These are phyloP conservation scores for Schizophyllum amplum DNA, from an alignment of 1,284 basidiomycete genomes.

Conservation along the genomic window DNA sequence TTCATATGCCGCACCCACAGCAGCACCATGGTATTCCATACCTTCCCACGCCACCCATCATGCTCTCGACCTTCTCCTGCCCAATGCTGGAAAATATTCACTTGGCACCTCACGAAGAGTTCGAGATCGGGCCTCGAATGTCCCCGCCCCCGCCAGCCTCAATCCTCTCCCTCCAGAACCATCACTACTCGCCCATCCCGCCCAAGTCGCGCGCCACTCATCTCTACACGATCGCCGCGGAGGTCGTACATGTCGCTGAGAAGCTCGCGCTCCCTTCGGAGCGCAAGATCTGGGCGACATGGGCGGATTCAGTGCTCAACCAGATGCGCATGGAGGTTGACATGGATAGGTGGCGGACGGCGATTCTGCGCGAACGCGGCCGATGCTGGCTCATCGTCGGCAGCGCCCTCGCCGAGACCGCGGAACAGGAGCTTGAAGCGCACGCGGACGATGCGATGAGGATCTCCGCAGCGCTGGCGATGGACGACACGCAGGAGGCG, in stretches of 20 bases:
- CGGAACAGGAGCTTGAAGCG: conserved; percentile 37
- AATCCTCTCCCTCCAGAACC: background rate
- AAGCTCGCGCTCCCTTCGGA: conserved; percentile 34
- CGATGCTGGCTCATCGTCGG: conserved; percentile 47
- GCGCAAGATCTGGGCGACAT: conserved; percentile 44
- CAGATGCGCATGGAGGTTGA: conserved; percentile 53
- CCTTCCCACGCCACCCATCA: conserved; percentile 11
- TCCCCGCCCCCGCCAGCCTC: background rate
- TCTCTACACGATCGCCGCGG: conserved; percentile 48
- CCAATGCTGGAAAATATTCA: background rate
- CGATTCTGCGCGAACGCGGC: conserved; percentile 37
- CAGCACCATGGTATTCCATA: conserved; percentile 10
- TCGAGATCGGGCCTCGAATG: background rate
- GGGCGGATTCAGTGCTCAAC: conserved; percentile 48
- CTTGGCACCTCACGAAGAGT: background rate
- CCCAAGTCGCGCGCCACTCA: conserved; percentile 45
- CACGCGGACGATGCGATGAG: conserved; percentile 14
- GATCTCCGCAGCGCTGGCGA: conserved; percentile 25
- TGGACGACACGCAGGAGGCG: conserved; percentile 42
- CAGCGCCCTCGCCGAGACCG: conserved; percentile 36
- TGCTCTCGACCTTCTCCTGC: background rate
- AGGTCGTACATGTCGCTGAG: conserved; percentile 47
- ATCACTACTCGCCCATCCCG: conserved; percentile 2
- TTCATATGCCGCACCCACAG: conserved; percentile 54
- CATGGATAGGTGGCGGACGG: conserved; percentile 34